Base-by-base conservation (phyloP, 2,329 filamentous ascomycete species). In the Neoascochyta sp. region DNA sequence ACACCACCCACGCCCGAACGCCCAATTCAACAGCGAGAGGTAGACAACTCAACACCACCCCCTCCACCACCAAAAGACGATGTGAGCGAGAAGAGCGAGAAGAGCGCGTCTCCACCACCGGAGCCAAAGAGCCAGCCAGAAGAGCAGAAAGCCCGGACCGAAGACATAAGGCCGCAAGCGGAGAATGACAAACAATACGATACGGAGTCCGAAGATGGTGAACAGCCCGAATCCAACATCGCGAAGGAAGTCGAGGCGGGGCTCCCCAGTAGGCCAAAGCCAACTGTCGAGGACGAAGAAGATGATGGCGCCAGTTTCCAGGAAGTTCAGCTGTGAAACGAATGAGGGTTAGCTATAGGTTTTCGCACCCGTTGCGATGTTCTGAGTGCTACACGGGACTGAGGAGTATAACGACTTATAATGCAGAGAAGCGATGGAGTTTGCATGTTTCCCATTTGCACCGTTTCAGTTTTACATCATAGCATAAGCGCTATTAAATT, bases 1-100 rank as follows among this genome's bases (percentile, higher is more conserved):
- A 73, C 69, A 22, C 69, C 70, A 25, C 70, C 69, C 0, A 73
- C 69, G 4, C 69, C 70, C n/a, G 69, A 73, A 35, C 41, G 51
- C 38, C 41, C 51, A 4, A 57, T 46, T 9, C 52, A 44, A 25
- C 42, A 53, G 14, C 39, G 43, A 16, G 41, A 48, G 9, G 18
- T 46, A 22, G 48, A 52, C 9, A 42, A 43, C n/a, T 34, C 46
- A 31, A 41, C 53, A 10, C 47, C 57, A 3, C 60, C 60, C 11
- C 57, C 57, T 5, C 60, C 58, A n/a, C 55, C 56, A 2, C 56
- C 53, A 2, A 60, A 60, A 42, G 53, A 60, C 27, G 39, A 52
- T 9, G 37, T 47, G 3, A 46, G 47, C 17, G 49, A 53, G 10
- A 40, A 27, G 27, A 44, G 43, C n/a, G 44, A 50, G 13, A 43